Base-by-base conservation (phyloP, 2,329 filamentous ascomycete species). In the Ilyonectria robusta region DNA sequence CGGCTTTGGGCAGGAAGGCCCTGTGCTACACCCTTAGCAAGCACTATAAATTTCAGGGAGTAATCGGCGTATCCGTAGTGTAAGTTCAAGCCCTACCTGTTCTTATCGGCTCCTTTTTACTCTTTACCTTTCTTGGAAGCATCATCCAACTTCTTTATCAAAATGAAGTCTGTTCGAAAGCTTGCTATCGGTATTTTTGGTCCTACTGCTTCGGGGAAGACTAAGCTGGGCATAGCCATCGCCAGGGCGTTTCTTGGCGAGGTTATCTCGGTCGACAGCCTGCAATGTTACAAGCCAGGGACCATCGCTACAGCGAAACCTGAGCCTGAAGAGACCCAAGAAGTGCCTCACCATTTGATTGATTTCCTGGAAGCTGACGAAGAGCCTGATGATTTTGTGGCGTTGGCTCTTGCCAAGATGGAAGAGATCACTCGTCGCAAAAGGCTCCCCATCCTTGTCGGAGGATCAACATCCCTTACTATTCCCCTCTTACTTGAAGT, bases 191-290 rank as follows among this genome's bases (percentile, higher is more conserved):
- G 19, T 33, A 53, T 60, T 40, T 19, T 60, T n/a, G 58, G 58
- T 7, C 58, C 58, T 4, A 60, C 58, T 11, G 58, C 47, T 31
- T 53, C 35, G 19, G 58, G 58, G 6, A 60, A 60, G 9, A 60
- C 47, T 26, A 51, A 51, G 35, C 23, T 60, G 33, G 48, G 47
- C 21, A 35, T 60, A 7, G 47, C 35, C 15, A 42, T 53, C 26
- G 58, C 58, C 5, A 44, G 21, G 13, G 33, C 47, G 5, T 17
- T 60, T 10, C 23, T 21, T 6, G 47, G 58, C 9, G 58, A 60
- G 10, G 35, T 60, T 15, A 46, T 60, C 15, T 60, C 58, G 1
- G 26, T 60, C 58, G 58, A 53, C 23, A 60, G 58, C 37, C 33
- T 60, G 13, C 58, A 60, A 42, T 51, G 47, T 4, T 53, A 60